Base-by-base conservation (phyloP, 257 asterid species). In the Cordia subcordata region DNA sequence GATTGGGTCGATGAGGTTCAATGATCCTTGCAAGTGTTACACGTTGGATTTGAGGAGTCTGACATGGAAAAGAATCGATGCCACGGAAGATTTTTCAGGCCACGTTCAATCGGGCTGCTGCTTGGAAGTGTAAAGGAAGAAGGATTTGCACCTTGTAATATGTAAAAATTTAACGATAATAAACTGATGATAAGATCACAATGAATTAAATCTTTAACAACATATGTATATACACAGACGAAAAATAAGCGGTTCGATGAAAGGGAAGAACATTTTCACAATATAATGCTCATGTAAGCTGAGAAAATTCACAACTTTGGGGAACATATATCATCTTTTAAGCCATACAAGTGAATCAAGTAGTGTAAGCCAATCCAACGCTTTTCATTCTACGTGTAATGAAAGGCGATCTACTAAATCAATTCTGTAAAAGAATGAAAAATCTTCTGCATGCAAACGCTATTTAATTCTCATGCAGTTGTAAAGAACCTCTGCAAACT, bases 401-500 rank as follows among this genome's bases (percentile, higher is more conserved):
- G 12, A 39, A n/a, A n/a, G n/a, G n/a, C 12, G 44, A 5, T 39
- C 12, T 39, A 39, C 47, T 10, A 42, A 4, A 42, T 42, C 47
- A 42, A n/a, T n/a, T n/a, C n/a, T n/a, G 32, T 60, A 8, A 19
- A 75, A 62, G 67, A 65, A 77, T 67, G 53, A 53, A 55, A 58
- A 52, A 58, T 49, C 42, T 46, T 42, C 0, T 37, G 27, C 38
- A 37, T 62, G 65, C 44, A 17, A 53, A 53, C 60, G 57, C 66
- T 73, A 88, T 81, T 92, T 84, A 38, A 86, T 79, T 72, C 85
- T 81, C 99, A 87, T 86, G 80, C 89, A 80, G 72, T 74, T 84
- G 74, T 89, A 89, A 63, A 93, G 67, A n/a, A 89, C 89, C 78
- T 93, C 84, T 35, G 92, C 94, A 64, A 93, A 86, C 72, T 84